A percentile compares a stretch with the other conserved stretches of the same genome.
Evolutionary conservation across 2,329 filamentous ascomycete species (phyloP).

Genomic region (Ophiostoma australiae): DNA sequence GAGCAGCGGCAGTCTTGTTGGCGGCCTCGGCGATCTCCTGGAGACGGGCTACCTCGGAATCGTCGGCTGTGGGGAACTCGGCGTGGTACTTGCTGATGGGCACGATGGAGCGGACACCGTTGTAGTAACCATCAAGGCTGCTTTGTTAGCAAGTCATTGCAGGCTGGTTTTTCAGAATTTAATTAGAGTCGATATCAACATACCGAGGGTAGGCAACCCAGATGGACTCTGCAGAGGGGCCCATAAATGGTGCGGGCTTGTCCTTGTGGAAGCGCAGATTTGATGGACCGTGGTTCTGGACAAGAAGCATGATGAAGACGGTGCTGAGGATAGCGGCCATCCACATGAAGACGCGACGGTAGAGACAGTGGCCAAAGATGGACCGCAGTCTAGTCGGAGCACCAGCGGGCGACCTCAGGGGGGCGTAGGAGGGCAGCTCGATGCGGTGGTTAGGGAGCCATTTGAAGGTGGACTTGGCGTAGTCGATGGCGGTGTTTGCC

Average conservation of each 20-base stretch:
- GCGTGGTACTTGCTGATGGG: constrained; percentile 58
- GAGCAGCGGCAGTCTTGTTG: constrained; percentile 32
- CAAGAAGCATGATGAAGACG: constrained; percentile 29
- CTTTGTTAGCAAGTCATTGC: not conserved
- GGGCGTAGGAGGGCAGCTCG: constrained; percentile 23
- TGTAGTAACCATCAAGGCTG: constrained; percentile 76
- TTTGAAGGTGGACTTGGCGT: constrained; percentile 24
- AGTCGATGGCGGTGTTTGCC: constrained; percentile 26
- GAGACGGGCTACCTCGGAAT: constrained; percentile 18
- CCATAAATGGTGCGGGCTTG: constrained; percentile 30
- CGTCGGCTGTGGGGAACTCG: constrained; percentile 60
- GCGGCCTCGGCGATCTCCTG: constrained; percentile 21
- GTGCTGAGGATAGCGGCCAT: constrained; percentile 34
- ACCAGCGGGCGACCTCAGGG: constrained; percentile 16
- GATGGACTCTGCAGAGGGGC: constrained; percentile 29
- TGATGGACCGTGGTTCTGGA: constrained; percentile 27
- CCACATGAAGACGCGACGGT: constrained; percentile 51
- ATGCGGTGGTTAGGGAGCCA: constrained; percentile 24
- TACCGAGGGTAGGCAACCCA: constrained; percentile 44
- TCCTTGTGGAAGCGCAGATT: constrained; percentile 28
- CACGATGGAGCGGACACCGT: constrained; percentile 68
- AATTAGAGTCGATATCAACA: constrained; percentile 29
- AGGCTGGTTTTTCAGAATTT: not conserved
- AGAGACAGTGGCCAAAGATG: constrained; percentile 49
- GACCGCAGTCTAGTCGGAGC: constrained; percentile 26